Evolutionary conservation across 2,329 filamentous ascomycete species (phyloP), one percentile per base, ranked within the genome.

Genomic region (Arthrobotrys pseudoclavata): DNA sequence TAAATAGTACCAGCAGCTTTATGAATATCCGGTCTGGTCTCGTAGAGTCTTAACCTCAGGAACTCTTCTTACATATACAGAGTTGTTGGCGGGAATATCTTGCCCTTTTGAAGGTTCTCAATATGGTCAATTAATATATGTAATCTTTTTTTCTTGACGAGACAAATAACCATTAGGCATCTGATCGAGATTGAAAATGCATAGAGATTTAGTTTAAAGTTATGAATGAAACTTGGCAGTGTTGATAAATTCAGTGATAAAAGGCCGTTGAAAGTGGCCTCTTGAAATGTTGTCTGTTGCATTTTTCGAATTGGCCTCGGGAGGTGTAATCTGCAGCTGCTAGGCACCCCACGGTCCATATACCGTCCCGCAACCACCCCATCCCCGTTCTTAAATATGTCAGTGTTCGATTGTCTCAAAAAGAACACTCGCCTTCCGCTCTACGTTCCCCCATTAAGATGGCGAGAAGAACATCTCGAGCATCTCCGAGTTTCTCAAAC

Each of bases 401-500:
- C 61, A 20, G 42, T 64, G 10, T 64, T 64, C 31, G 61, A 64
- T 26, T 48, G 45, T 15, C 31, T 64, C 3, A 64, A 40, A 50
- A 64, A 40, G 20, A 64, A 31, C 5, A 50, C 61, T 26, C 61
- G 61, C 3, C 18, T 31, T 1, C 40, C 61, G n/a, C 61, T 64
- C 18, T 64, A 52, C 31, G 12, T 64, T 2, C 61, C 61, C 1
- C 61, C 61, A 13, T 22, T 48, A 26, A 26, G 24, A 24, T 64
- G 61, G 61, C 29, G 42, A n/a, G 61, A 64, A 40, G 47, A 48
- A 15, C 61, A 64, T 18, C 61, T 64, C n/a, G 61, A 64, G 9
- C 61, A 50, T 26, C 29, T 64, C 45, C 61, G 61, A 26, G 45
- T 64, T 22, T 48, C 42, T 5, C 10, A 50, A 15, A 40, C 26